These are phyloP conservation scores for Diaporthe sp. DNA, from an alignment of 2,329 filamentous ascomycete species.

Conservation along the genomic window DNA sequence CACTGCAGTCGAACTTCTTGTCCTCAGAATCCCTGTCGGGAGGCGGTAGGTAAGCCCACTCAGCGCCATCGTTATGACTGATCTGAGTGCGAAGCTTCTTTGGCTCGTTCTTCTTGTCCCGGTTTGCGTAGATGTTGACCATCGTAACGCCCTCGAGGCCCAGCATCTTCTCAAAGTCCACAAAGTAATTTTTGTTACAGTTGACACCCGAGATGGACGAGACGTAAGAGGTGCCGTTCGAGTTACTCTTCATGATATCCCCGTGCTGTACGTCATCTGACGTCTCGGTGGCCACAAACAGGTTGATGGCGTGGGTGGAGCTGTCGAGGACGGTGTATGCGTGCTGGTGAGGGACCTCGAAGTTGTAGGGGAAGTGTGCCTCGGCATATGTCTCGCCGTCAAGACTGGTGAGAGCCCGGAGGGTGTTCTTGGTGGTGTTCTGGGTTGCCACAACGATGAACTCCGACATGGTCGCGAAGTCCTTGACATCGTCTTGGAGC, in stretches of 20 bases:
- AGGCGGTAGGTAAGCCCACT: constrained; percentile 85
- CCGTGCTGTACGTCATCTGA: constrained; percentile 78
- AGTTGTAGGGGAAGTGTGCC: constrained; percentile 88
- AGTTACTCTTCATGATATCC: constrained; percentile 97
- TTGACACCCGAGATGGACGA: constrained; percentile 87
- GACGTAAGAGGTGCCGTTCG: constrained; percentile 96
- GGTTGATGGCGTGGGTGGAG: constrained; percentile 92
- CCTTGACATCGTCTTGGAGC: constrained; percentile 79
- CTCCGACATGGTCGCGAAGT: constrained; percentile 95
- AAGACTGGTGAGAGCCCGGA: constrained; percentile 86
- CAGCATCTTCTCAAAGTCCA: constrained; percentile 96
- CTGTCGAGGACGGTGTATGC: constrained; percentile 96
- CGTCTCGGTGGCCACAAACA: constrained; percentile 88
- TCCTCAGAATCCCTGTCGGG: constrained; percentile 79
- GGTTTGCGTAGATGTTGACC: constrained; percentile 87
- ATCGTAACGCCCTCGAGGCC: constrained; percentile 91
- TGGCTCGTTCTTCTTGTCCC: constrained; percentile 72
- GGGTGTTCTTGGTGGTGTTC: constrained; percentile 75
- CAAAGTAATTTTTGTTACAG: constrained; percentile 80
- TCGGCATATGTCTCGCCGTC: constrained; percentile 87
- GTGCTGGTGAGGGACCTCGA: constrained; percentile 82
- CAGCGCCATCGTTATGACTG: constrained; percentile 94
- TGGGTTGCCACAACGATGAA: constrained; percentile 92
- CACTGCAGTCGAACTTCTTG: constrained; percentile 79
- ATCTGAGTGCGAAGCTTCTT: constrained; percentile 94